A percentile compares a stretch with the other conserved stretches of the same genome.
Conservation (phyloP, 2,329 filamentous ascomycete genomes). For the Chalara sp. region DNA sequence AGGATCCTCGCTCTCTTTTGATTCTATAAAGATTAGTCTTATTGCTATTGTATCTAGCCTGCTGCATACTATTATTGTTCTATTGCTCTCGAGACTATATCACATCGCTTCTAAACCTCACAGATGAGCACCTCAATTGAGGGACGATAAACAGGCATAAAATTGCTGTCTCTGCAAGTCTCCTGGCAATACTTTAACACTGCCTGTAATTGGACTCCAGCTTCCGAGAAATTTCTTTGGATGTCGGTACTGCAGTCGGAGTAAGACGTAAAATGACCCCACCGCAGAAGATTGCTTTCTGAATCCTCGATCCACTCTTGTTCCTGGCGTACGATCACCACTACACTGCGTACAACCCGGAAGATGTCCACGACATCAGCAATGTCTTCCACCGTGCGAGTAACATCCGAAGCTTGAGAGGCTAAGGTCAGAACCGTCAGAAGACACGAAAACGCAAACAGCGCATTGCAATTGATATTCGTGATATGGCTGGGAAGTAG, state of each 20-base stretch:
- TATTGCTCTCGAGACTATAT: too few species aligned
- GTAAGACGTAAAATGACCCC: neutral
- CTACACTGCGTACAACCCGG: neutral
- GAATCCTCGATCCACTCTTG: conserved; percentile 1
- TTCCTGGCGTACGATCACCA: neutral
- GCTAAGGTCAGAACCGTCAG: conserved; percentile 1
- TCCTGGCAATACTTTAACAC: neutral
- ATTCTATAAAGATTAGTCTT: too few species aligned
- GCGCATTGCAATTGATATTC: neutral
- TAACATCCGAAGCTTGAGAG: neutral
- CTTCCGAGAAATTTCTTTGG: neutral
- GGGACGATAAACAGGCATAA: neutral
- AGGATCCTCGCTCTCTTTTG: too few species aligned
- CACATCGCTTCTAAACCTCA: too few species aligned
- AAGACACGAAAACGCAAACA: conserved; percentile 1
- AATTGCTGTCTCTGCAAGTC: neutral
- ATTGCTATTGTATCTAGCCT: too few species aligned
- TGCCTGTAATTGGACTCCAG: neutral
- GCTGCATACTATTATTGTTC: too few species aligned
- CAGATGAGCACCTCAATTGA: neutral
- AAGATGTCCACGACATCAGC: conserved; percentile 3
- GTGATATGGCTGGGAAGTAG: neutral
- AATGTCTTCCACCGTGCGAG: neutral
- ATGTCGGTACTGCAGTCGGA: neutral
- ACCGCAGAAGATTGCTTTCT: neutral